Evolutionary conservation across 345 rosid species (phyloP), one percentile per base, ranked within the genome.

Genomic region (Tarenaya hassleriana): DNA sequence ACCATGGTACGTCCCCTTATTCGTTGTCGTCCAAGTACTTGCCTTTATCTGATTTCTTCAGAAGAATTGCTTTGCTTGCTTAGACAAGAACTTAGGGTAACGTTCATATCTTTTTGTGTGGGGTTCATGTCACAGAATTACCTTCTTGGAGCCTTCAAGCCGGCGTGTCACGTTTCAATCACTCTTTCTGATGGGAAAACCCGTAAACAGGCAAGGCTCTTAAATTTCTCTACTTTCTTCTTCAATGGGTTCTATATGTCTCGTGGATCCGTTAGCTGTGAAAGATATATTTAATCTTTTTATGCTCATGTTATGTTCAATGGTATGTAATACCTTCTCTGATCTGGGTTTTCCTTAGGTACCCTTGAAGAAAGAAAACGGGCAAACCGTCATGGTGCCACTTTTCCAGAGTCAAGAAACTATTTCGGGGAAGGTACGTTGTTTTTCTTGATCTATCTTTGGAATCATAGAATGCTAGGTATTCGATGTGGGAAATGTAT

Each of bases 71-170:
- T 47, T 41, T 1, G 51, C 20, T 13, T 27, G 32, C 34, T 47
- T 35, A 11, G 31, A 18, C 17, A 12, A 54, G 10, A 34, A 7
- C 0, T 45, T 31, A 24, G 47, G n/a, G 42, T 44, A 1, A 60
- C 31, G 37, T 12, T 51, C 4, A n/a, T 31, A 54, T 10, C 9
- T 37, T 39, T 15, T 17, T 41, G 9, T 18, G n/a, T 35, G n/a
- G 38, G 49, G 1, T 13, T 21, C 4, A 42, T 45, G 40, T 55
- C 47, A 17, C 70, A 92, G 97, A 92, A 92, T 72, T 92, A 79
- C 75, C 75, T 88, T 34, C 73, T 88, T 51, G 97, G 95, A 78
- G 98, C 99, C 63, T 92, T 92, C 68, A 92, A 88, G 75, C 99
- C 94, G 0, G 80, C 97, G 0, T 88, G 97, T 67, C 85, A 75